Evolutionary conservation across 371 early-diverging fungal genomes (phyloP).

Genomic region (Mortierella sp.): DNA sequence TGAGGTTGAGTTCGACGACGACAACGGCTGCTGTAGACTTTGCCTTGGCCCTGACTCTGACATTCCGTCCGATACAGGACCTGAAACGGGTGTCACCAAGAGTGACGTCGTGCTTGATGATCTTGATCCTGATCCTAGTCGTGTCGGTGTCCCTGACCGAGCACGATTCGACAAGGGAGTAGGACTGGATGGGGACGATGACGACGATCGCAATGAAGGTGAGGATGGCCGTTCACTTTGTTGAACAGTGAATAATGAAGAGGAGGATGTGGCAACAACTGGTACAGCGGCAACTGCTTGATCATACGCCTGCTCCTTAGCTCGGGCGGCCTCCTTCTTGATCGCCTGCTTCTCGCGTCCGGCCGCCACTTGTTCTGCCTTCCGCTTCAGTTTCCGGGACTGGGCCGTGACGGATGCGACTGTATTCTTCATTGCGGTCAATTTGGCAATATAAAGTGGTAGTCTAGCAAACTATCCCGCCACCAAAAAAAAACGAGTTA

Average conservation of each 20-base stretch:
- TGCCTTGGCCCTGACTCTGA: not conserved
- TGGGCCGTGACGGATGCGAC: conserved; percentile 19
- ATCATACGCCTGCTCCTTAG: conserved; percentile 53
- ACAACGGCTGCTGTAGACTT: not conserved
- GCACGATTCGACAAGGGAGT: not conserved
- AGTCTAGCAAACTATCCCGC: conserved; percentile 40
- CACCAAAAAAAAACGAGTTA: not conserved
- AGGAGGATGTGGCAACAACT: not conserved
- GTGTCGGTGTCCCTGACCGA: not conserved
- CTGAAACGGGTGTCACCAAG: not conserved
- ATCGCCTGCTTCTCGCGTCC: conserved; percentile 44
- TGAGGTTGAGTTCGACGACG: too few species aligned
- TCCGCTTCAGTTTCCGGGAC: conserved; percentile 39
- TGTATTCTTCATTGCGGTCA: conserved; percentile 45
- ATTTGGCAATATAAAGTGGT: conserved; percentile 50
- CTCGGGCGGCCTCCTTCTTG: conserved; percentile 28
- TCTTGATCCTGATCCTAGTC: not conserved
- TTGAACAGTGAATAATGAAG: not conserved
- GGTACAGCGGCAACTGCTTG: conserved; percentile 32
- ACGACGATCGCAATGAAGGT: not conserved
- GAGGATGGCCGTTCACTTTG: not conserved
- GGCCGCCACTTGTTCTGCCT: conserved; percentile 33
- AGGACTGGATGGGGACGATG: not conserved
- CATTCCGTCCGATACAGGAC: not conserved
- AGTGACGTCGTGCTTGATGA: not conserved